Evolutionary conservation across 2,329 filamentous ascomycete species (phyloP), one percentile per base, ranked within the genome.

Genomic region (Parastagonospora avenae): DNA sequence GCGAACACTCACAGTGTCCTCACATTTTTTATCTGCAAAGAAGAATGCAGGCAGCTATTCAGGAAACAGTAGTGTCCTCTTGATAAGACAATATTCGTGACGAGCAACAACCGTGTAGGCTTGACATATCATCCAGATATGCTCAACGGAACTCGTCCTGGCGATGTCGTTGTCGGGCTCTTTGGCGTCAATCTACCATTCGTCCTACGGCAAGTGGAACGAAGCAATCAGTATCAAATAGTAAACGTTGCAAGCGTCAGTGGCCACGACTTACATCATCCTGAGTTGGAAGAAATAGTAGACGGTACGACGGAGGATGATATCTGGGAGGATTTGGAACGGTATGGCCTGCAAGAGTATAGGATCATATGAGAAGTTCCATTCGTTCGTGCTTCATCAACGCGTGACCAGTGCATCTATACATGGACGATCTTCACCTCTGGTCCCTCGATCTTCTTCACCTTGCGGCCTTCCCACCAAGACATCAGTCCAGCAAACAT

Each of bases 401-500:
- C 19, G 19, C 5, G 5, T 5, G 3, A 5, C 3, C 19, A 12
- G 4, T 16, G 14, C 8, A 37, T 37, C 36, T 32, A 43, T 15
- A 29, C 45, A 16, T 42, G 10, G 12, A 48, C 29, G 8, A 49
- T 37, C 27, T 49, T 53, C 2, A 53, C 47, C 30, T 53, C 46
- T 0, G 50, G 50, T 48, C 68, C 70, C 46, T 73, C 70, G 2
- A 72, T 62, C 46, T 64, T 70, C 59, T 72, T 73, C 2, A 73
- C 62, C 30, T 63, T 56, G 31, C 69, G 88, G 4, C 88, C 88
- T 68, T 94, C 90, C 30, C 84, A 61, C 55, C 87, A 90, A 71
- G 85, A 85, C 67, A 90, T 81, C 14, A 87, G 71, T 1, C 91
- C 91, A 10, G 85, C 90, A 9, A 83, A 67, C 14, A 81, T 87